Base-by-base conservation (phyloP, 2,329 filamentous ascomycete genomes). In the Trichoderma sp. region DNA sequence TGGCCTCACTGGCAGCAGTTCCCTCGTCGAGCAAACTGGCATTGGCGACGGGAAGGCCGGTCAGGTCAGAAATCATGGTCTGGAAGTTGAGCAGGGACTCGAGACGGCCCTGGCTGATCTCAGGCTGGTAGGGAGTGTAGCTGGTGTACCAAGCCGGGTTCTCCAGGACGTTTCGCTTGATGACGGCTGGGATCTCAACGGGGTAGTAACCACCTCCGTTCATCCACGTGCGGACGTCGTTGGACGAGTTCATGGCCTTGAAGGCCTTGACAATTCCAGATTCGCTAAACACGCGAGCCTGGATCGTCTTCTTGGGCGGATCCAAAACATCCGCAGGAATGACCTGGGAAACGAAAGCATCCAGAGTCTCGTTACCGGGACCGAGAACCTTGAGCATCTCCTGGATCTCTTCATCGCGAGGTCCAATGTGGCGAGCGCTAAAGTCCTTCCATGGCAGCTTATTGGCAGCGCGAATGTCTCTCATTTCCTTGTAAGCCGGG, bases 141-240 rank as follows among this genome's bases (percentile, higher is more conserved):
- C 94, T 97, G 53, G 95, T 98, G 82, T 98, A 98, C 95, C 95
- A 98, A 11, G 91, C 94, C 6, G 95, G 95, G 80, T 92, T 95
- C 86, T 98, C 94, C 72, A 98, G 85, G 5, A 98, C 88, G 80
- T 98, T 98, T 76, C 95, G 88, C 86, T 96, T 93, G 81, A 98
- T 97, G 71, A 98, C 95, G 71, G 93, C 89, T 5, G 95, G 95
- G 1, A 93, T 92, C 76, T 92, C 88, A n/a, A 94, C 95, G 43
- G 90, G 91, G 75, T 95, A 94, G 86, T 98, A 98, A 72, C 95
- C 95, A 72, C 89, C 90, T 5, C 95, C 95, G 75, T 97, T 95
- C 79, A 95, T 92, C 78, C 89, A 95, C 76, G 89, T 84, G 71
- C 83, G 83, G 30, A 76, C 73, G 47, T 80, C 76, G 74, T 84